These are phyloP conservation scores for Candida multigemmis DNA, from an alignment of 805 yeast genomes.

Conservation along the genomic window DNA sequence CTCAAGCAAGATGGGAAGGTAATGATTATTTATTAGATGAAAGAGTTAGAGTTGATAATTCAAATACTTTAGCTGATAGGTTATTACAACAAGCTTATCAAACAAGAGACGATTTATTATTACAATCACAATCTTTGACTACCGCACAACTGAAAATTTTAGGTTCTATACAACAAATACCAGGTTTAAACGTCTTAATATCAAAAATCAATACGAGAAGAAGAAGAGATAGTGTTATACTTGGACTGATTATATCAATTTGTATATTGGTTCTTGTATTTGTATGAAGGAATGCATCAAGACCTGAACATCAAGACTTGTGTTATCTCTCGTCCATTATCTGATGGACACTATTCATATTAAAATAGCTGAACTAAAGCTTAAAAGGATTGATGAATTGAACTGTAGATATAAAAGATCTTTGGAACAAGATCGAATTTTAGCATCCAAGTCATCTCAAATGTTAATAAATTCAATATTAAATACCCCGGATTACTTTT, in stretches of 20 bases:
- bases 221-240: slow-evolving; percentile 78
- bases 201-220: slow-evolving; percentile 80
- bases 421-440: slow-evolving; percentile 47
- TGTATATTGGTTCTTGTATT: slow-evolving; percentile 67
- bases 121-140: slow-evolving; percentile 59
- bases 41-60: slow-evolving; percentile 58
- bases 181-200: slow-evolving; percentile 73
- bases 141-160: slow-evolving; percentile 58
- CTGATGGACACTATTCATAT: no score
- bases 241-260: slow-evolving; percentile 61
- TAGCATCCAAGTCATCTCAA: slow-evolving; percentile 54
- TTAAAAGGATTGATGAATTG: slow-evolving; percentile 51
- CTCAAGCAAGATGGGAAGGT: slow-evolving; percentile 41
- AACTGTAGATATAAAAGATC: slow-evolving; percentile 44
- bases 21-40: slow-evolving; percentile 77
- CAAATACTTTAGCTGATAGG: slow-evolving; percentile 70
- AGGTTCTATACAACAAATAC: slow-evolving; percentile 57
- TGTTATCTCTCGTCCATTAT: background rate
- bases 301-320: background rate
- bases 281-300: slow-evolving; percentile 3
- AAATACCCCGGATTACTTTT: slow-evolving; percentile 36
- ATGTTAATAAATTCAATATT: slow-evolving; percentile 34
- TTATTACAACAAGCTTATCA: slow-evolving; percentile 79
- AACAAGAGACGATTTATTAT: slow-evolving; percentile 74
- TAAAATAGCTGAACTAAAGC: slow-evolving; percentile 45